phyloP scores from a whole-genome alignment of 2,329 filamentous ascomycete species.

The Leptosphaerulina australis region DNA sequence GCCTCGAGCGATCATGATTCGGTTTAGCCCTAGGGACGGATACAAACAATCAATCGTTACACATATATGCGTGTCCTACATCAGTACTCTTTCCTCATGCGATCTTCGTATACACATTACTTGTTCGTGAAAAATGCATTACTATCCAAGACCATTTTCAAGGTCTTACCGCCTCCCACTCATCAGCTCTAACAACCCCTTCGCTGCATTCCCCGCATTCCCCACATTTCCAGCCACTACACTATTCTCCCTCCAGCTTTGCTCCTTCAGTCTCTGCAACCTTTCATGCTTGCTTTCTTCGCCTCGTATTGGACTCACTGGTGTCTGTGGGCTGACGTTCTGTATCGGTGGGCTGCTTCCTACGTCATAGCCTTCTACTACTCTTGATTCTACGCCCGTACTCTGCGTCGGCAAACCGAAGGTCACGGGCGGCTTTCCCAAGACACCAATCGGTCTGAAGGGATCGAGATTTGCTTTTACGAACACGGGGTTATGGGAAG shows the following conservation, averaged over 20 bases:
- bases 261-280: constrained; percentile 34
- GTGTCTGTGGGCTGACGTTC: constrained; percentile 7
- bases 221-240: too few species aligned
- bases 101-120: not conserved
- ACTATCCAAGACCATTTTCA: not conserved
- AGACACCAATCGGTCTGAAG: constrained; percentile 36
- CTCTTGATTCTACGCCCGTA: constrained; percentile 48
- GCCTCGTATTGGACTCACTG: constrained; percentile 5
- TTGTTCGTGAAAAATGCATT: constrained; percentile 3
- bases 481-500: constrained; percentile 31
- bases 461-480: constrained; percentile 43
- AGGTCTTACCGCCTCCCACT: constrained; percentile 28
- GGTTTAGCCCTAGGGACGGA: not conserved
- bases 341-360: constrained; percentile 39
- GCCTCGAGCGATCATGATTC: not conserved
- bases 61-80: not conserved
- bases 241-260: constrained; percentile 46
- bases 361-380: constrained; percentile 37
- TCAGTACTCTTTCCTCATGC: not conserved
- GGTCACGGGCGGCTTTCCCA: constrained; percentile 49
- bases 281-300: constrained; percentile 30
- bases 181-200: constrained; percentile 59
- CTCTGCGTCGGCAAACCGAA: constrained; percentile 32
- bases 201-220: constrained; percentile 58
- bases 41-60: constrained; percentile 11